A percentile compares a stretch with the other conserved stretches of the same genome.
Evolutionary conservation across 441 rosid genomes (phyloP).

Genomic region (Cnidoscolus chayamansa): DNA sequence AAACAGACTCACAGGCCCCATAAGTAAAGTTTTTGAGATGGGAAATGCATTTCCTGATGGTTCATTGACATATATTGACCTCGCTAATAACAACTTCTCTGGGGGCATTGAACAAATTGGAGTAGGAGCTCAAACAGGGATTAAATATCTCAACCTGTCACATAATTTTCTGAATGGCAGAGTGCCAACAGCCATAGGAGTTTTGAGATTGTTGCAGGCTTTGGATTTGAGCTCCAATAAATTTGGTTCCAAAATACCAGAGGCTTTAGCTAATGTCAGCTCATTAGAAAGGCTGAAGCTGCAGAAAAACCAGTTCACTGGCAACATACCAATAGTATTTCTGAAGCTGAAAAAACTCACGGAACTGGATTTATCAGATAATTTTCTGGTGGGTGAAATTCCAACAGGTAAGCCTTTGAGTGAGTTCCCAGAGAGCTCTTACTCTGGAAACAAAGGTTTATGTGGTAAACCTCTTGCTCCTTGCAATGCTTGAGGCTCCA

Average conservation of each 20-base stretch:
- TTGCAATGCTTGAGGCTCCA: slow-evolving; percentile 27
- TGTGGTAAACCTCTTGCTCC: slow-evolving; percentile 54
- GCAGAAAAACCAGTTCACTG: slow-evolving; percentile 45
- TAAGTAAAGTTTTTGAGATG: slow-evolving; percentile 32
- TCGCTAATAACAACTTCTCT: slow-evolving; percentile 44
- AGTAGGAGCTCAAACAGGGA: slow-evolving; percentile 27
- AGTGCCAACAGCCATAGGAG: slow-evolving; percentile 32
- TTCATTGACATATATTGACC: slow-evolving; percentile 41
- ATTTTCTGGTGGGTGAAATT: slow-evolving; percentile 46
- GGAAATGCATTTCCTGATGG: slow-evolving; percentile 41
- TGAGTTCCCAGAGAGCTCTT: slow-evolving; percentile 44
- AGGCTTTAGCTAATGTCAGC: slow-evolving; percentile 37
- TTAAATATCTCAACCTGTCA: slow-evolving; percentile 40
- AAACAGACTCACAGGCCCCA: slow-evolving; percentile 41
- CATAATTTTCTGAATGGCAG: slow-evolving; percentile 27
- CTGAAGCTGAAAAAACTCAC: slow-evolving; percentile 42
- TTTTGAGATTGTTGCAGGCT: slow-evolving; percentile 24
- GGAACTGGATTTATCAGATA: slow-evolving; percentile 46
- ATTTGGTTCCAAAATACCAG: slow-evolving; percentile 34
- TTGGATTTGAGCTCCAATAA: slow-evolving; percentile 44
- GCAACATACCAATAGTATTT: slow-evolving; percentile 39
- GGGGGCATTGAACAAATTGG: slow-evolving; percentile 33
- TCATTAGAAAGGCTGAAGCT: slow-evolving; percentile 41
- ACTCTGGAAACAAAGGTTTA: slow-evolving; percentile 47
- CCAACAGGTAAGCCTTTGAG: slow-evolving; percentile 43